phyloP scores from a whole-genome alignment of 2,329 filamentous ascomycete genomes.

The Sporothrix phasma region DNA sequence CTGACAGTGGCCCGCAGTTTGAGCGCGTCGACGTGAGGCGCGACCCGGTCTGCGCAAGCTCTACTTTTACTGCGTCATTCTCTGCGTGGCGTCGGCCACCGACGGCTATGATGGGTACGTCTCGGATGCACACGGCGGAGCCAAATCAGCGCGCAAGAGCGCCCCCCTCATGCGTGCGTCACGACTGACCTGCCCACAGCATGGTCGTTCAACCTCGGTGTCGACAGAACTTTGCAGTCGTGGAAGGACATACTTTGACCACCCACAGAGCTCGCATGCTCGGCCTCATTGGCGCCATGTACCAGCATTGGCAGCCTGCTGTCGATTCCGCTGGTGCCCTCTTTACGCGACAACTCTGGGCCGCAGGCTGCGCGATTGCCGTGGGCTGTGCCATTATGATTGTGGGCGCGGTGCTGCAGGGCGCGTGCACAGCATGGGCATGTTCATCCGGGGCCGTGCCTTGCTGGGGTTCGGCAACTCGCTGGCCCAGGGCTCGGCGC shows the following conservation, averaged over 20 bases:
- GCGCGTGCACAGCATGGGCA: conserved; percentile 33
- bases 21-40: conserved; percentile 42
- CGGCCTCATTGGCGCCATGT: not conserved
- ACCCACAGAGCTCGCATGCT: not conserved
- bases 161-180: not conserved
- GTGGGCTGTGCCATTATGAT: not conserved
- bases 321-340: not conserved
- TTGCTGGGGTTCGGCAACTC: conserved; percentile 59
- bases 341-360: not conserved
- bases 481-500: conserved; percentile 52
- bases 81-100: conserved; percentile 45
- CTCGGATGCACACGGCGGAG: too few relatives aligned
- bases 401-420: conserved; percentile 39
- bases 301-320: not conserved
- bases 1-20: conserved; percentile 40
- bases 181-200: conserved; percentile 21
- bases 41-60: conserved; percentile 46
- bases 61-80: conserved; percentile 42
- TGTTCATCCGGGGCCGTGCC: conserved; percentile 50
- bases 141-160: too few relatives aligned
- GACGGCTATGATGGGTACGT: conserved; percentile 45
- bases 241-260: not conserved
- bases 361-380: not conserved
- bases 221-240: not conserved
- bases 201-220: not conserved